Conservation (phyloP, 441 rosid species). For the Aquilaria agallochum region DNA sequence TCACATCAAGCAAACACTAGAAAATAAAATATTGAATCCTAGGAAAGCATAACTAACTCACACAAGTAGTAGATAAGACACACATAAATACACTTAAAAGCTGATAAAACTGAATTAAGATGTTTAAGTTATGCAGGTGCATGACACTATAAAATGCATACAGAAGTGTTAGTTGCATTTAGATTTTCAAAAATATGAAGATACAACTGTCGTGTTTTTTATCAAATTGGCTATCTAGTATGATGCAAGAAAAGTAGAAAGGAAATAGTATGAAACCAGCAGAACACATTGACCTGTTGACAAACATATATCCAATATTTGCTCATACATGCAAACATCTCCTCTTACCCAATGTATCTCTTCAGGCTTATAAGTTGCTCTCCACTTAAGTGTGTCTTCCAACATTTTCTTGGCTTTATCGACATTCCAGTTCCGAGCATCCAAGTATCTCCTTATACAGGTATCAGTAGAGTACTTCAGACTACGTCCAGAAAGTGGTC, state of each 20-base stretch:
- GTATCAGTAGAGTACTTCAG: slow-evolving; percentile 48
- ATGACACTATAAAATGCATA: background rate
- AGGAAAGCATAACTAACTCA: no score
- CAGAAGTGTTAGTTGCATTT: background rate
- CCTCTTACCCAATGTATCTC: slow-evolving; percentile 66
- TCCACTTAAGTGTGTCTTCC: slow-evolving; percentile 64
- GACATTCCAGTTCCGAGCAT: slow-evolving; percentile 62
- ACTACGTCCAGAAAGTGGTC: slow-evolving; percentile 54
- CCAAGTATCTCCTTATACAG: slow-evolving; percentile 57
- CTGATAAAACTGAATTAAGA: no score
- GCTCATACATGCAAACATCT: no score
- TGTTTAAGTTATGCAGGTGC: no score
- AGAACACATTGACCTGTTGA: no score
- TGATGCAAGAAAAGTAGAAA: background rate
- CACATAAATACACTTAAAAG: no score
- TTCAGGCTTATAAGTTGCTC: slow-evolving; percentile 65
- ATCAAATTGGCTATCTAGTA: background rate
- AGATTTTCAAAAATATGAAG: background rate
- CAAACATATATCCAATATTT: no score
- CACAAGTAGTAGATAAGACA: no score
- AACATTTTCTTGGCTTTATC: slow-evolving; percentile 61
- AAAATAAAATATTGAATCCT: no score
- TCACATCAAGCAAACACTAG: no score
- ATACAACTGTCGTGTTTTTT: background rate
- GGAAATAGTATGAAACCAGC: background rate